Evolutionary conservation across 208 protist species (phyloP).

Genomic region (Crithidia expoeki): DNA sequence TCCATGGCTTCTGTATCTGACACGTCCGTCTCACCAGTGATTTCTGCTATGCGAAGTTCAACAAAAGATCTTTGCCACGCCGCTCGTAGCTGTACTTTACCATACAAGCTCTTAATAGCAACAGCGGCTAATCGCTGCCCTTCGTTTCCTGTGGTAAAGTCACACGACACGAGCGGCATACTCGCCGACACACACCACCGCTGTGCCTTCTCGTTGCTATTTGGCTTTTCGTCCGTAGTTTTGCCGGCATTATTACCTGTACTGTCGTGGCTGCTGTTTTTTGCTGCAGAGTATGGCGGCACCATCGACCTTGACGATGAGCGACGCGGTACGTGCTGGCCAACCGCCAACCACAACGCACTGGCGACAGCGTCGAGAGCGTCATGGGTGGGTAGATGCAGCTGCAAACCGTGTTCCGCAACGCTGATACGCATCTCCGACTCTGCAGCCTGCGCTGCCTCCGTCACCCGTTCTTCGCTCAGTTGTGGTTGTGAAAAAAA

Average conservation of each 20-base stretch:
- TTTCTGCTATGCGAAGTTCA: neutral
- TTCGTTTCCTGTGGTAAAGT: neutral
- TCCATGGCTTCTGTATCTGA: neutral
- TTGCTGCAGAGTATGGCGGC: neutral
- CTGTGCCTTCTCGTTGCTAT: neutral
- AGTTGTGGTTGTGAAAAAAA: neutral
- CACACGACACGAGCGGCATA: conserved; percentile 1
- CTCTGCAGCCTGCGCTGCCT: neutral
- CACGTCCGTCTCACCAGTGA: conserved; percentile 16
- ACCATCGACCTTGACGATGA: neutral
- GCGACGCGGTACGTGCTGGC: conserved; percentile 8
- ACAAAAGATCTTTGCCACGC: neutral
- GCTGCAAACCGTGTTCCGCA: neutral
- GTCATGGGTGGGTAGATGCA: conserved; percentile 5
- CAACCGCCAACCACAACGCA: conserved; percentile 10
- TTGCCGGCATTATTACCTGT: neutral
- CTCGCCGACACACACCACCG: conserved; percentile 8
- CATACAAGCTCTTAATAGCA: neutral
- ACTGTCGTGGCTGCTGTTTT: neutral
- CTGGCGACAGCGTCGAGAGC: conserved; percentile 1
- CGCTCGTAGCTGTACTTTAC: neutral
- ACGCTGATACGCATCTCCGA: neutral
- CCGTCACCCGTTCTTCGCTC: neutral
- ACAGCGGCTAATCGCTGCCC: neutral
- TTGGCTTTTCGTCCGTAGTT: neutral